Percentiles rank a stretch among this genome's conserved stretches.
phyloP scores from a whole-genome alignment of 2,329 filamentous ascomycete species.

The Cryphonectria carpinicola region DNA sequence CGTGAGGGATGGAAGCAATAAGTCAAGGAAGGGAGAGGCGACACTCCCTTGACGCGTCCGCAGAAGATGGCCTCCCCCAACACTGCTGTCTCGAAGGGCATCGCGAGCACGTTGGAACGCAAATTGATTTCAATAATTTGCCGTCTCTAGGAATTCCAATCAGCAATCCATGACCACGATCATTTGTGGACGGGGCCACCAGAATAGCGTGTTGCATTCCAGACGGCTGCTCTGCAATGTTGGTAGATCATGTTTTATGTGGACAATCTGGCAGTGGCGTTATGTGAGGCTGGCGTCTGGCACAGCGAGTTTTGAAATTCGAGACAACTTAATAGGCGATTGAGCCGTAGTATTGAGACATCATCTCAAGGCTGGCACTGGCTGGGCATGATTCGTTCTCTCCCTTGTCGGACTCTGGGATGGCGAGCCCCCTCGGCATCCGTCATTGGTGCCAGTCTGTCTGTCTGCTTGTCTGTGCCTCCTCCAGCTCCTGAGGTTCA shows the following conservation, averaged over 20 bases:
- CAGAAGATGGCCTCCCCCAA: constrained; percentile 12
- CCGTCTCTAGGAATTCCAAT: constrained; percentile 10
- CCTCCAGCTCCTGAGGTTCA: not conserved
- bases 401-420: constrained; percentile 5
- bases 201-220: not conserved
- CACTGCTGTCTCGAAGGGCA: constrained; percentile 7
- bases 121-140: constrained; percentile 15
- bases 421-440: not conserved
- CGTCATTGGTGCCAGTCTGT: not conserved
- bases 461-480: not conserved
- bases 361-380: not conserved
- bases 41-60: constrained; percentile 21
- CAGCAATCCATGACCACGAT: not conserved
- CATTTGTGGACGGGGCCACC: not conserved
- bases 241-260: not conserved
- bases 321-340: constrained; percentile 6
- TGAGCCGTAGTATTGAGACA: constrained; percentile 1
- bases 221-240: constrained; percentile 4
- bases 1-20: constrained; percentile 21
- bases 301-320: constrained; percentile 6
- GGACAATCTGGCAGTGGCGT: not conserved
- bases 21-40: constrained; percentile 15
- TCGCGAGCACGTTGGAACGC: constrained; percentile 26
- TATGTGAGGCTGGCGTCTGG: constrained; percentile 6
- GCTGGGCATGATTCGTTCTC: constrained; percentile 4